Base-by-base conservation (phyloP, 371 early-diverging fungal genomes). In the Rhizopus stolonifer region DNA sequence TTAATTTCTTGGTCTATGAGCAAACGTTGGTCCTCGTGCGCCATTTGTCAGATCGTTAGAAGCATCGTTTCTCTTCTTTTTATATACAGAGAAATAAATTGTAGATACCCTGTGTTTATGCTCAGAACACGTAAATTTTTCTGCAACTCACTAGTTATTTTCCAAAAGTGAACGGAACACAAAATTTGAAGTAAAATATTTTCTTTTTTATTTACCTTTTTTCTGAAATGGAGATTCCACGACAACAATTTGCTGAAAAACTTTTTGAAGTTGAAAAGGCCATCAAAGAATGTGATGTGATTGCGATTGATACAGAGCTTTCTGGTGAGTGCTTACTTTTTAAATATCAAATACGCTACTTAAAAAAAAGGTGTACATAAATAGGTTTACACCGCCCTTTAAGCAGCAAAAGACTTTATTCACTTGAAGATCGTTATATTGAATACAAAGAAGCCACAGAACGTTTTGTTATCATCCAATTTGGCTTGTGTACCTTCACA, bases 301-400 rank as follows among this genome's bases (percentile, higher is more conserved):
- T 90, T 18, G 83, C 92, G n/a, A 72, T 94, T 24, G 95, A 94
- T 62, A 84, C 89, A 19, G 95, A 94, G 67, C 77, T 94, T 52
- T 86, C 92, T 26, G 94, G 94, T 81, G 68, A 34, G 8, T 14
- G 11, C 26, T 8, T 18, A 3, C 13, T 18, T 36, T n/a, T 26
- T 32, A 18, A 39, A 19, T 47, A 26, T 24, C 19, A 21, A 2
- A 38, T 18, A 25, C 8, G n/a, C 19, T 24, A 4, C 13, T 39
- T 9, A 42, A 18, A 17, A 21, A 42, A 42, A 19, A 18, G 14
- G 4, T 26, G 21, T 5, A 32, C 33, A 19, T 52, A 24, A 33
- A 11, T 43, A 75, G 77, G 77, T 31, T 56, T 77, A 11, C 65
- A 70, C 61, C 63, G 78, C 14, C 72, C 78, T 4, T 52, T 52